phyloP scores from a whole-genome alignment of 257 asterid species.

The Thymus mandschuricus region DNA sequence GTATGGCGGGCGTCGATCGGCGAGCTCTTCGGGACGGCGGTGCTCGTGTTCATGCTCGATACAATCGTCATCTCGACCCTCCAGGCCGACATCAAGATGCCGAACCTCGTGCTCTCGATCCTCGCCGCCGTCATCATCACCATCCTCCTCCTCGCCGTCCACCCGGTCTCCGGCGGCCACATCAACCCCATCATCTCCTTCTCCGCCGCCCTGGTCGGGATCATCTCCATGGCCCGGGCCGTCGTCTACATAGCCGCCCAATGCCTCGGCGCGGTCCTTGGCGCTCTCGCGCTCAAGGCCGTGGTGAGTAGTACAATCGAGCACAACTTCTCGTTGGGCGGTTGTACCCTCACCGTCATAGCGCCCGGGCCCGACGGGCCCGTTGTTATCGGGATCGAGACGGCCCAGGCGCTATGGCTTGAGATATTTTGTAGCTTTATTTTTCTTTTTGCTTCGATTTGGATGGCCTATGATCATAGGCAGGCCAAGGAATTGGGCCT shows the following conservation, averaged over 20 bases:
- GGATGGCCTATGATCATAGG: slow-evolving; percentile 82
- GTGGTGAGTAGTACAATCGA: slow-evolving; percentile 52
- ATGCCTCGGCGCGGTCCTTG: slow-evolving; percentile 60
- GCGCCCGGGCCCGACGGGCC: slow-evolving; percentile 61
- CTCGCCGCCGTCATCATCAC: slow-evolving; percentile 54
- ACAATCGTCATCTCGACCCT: slow-evolving; percentile 66
- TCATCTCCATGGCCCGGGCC: slow-evolving; percentile 68
- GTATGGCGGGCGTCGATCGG: slow-evolving; percentile 82
- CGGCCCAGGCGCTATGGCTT: slow-evolving; percentile 67
- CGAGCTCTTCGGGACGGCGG: slow-evolving; percentile 71
- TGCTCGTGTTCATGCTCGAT: slow-evolving; percentile 69
- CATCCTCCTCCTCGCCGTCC: slow-evolving; percentile 68
- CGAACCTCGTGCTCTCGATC: slow-evolving; percentile 56
- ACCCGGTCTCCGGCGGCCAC: slow-evolving; percentile 85
- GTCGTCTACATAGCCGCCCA: slow-evolving; percentile 59
- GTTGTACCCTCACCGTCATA: slow-evolving; percentile 62
- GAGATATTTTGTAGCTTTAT: slow-evolving; percentile 65
- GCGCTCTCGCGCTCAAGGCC: slow-evolving; percentile 73
- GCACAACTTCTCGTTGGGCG: slow-evolving; percentile 60
- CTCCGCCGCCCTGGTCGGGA: slow-evolving; percentile 75
- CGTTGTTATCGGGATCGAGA: slow-evolving; percentile 43
- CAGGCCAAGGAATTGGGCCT: slow-evolving; percentile 58
- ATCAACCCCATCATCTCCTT: slow-evolving; percentile 78
- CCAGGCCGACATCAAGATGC: slow-evolving; percentile 52
- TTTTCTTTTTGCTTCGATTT: slow-evolving; percentile 65